Percentiles rank a stretch among this genome's conserved stretches.
phyloP scores from a whole-genome alignment of 2,329 filamentous ascomycete species.

The Scleromitrula shiraiana region DNA sequence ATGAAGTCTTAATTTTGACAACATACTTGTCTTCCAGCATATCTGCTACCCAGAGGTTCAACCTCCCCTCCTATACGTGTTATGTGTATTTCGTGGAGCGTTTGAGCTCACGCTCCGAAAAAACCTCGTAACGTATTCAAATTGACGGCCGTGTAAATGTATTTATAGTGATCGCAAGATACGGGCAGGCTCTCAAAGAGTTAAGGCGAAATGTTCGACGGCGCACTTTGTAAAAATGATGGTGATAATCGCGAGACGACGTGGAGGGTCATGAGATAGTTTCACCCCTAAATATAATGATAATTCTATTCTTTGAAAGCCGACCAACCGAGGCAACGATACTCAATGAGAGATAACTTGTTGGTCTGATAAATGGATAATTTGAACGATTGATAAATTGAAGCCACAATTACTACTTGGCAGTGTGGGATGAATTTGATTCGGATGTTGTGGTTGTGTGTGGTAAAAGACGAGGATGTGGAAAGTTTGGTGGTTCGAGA shows the following conservation, averaged over 20 bases:
- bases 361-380: background rate
- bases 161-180: conserved; percentile 10
- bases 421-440: conserved; percentile 3
- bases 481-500: background rate
- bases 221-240: conserved; percentile 8
- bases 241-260: conserved; percentile 16
- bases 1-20: background rate
- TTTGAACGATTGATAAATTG: background rate
- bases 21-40: conserved; percentile 42
- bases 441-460: background rate
- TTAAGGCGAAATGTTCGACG: background rate
- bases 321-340: conserved; percentile 7
- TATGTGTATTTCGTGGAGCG: conserved; percentile 14
- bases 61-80: conserved; percentile 18
- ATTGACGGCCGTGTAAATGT: background rate
- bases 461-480: too few species aligned
- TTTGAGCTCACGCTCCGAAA: conserved; percentile 16
- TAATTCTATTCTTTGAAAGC: conserved; percentile 2
- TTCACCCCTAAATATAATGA: conserved; percentile 16
- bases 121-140: background rate
- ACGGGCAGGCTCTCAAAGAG: background rate
- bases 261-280: conserved; percentile 16
- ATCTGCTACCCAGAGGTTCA: conserved; percentile 17
- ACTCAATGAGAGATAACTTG: background rate
- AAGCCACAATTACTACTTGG: conserved; percentile 1